Conservation (phyloP, 2,329 filamentous ascomycete species). For the Tympanopsis confertula region DNA sequence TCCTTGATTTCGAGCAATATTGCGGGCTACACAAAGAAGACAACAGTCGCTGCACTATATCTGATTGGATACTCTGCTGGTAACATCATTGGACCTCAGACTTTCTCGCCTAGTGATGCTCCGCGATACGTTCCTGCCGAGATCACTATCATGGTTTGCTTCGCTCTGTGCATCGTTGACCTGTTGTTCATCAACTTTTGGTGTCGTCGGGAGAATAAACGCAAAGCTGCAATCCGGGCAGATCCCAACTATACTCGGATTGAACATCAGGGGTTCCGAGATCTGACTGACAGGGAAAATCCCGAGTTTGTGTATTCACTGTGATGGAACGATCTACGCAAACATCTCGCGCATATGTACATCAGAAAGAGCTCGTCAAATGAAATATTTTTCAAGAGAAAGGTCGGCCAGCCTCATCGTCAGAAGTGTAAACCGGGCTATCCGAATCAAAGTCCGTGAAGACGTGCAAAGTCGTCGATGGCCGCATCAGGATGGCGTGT, state of each 20-base stretch:
- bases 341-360: too few relatives aligned
- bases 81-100: slow-evolving; percentile 46
- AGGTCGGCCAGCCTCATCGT: too few relatives aligned
- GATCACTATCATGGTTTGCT: slow-evolving; percentile 51
- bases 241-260: slow-evolving; percentile 45
- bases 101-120: slow-evolving; percentile 41
- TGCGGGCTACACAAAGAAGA: slow-evolving; percentile 47
- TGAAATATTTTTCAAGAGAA: too few relatives aligned
- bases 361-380: too few relatives aligned
- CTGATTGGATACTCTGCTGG: slow-evolving; percentile 38
- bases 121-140: slow-evolving; percentile 51
- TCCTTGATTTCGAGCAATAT: slow-evolving; percentile 53
- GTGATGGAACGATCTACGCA: too few relatives aligned
- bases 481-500: slow-evolving; percentile 34
- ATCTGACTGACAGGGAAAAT: slow-evolving; percentile 57
- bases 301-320: slow-evolving; percentile 52
- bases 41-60: slow-evolving; percentile 40
- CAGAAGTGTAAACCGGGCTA: too few relatives aligned
- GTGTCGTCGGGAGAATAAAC: slow-evolving; percentile 44
- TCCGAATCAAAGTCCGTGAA: too few relatives aligned
- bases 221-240: slow-evolving; percentile 39
- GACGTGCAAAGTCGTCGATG: slow-evolving; percentile 41
- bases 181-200: slow-evolving; percentile 51
- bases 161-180: slow-evolving; percentile 36
- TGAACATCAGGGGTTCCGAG: slow-evolving; percentile 51